Base-by-base conservation (phyloP, 73 alveolate species). In the Paramecium sonneborni region DNA sequence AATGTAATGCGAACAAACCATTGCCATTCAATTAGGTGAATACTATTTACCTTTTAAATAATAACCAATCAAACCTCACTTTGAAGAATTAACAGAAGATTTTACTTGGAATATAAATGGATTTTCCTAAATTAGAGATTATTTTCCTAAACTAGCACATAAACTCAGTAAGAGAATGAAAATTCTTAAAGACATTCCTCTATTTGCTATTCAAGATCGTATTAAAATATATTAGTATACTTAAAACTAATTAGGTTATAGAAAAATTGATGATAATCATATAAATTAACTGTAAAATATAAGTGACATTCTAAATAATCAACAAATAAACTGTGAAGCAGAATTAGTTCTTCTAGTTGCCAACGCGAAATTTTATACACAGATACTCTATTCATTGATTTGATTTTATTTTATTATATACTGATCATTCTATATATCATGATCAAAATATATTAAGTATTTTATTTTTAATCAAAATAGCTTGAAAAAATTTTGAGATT, bases 91-190 rank as follows among this genome's bases (percentile, higher is more conserved):
- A 24, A 39, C 72, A 14, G 89, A 76, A 2, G 89, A 76, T 76
- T 76, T 20, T 15, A 8, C 58, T 23, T 76, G 89, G 89, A 76
- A 41, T 38, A 38, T 28, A 6, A 76, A 76, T 44, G 43, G 89
- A 30, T 41, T 35, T 30, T 24, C 70, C 9, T 21, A 76, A 76
- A 38, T 76, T 28, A 76, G 89, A 20, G 89, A 76, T 23, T 44
- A 76, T 23, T 24, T 38, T 18, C 89, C 89, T 20, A 76, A 76
- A 32, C 39, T 76, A 14, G 89, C 89, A 9, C 28, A 76, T 23
- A 76, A 76, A 76, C 70, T 76, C 32, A 76, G 39, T 76, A 44
- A 76, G n/a, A 35, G 89, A 44, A 58, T 58, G 44, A 58, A 58
- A 58, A 58, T 58, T 9, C 82, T 58, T 12, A 58, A 58, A 24